Conservation (phyloP, 225 moss, liverwort and hornwort species). For the Physcomitrellopsis africana region DNA sequence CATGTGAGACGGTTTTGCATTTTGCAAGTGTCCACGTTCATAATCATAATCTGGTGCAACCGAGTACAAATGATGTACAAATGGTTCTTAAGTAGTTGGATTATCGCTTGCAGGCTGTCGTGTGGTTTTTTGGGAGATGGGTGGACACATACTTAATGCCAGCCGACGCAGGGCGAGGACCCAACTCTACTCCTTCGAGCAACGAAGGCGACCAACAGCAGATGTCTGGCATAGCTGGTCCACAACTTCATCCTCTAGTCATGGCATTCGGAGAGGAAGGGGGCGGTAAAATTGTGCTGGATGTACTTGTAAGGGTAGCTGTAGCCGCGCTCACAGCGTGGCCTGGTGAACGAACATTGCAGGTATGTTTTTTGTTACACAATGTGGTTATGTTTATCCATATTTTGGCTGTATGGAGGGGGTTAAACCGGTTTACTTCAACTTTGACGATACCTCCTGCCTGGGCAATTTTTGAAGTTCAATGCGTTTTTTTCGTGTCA, state of each 20-base stretch:
- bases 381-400: constrained; percentile 13
- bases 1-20: constrained; percentile 12
- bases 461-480: constrained; percentile 5
- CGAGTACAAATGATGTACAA: constrained; percentile 14
- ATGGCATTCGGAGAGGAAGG: constrained; percentile 97
- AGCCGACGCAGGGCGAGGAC: constrained; percentile 98
- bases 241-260: constrained; percentile 79
- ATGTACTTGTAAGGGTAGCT: constrained; percentile 87
- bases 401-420: constrained; percentile 11
- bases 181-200: constrained; percentile 97
- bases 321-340: constrained; percentile 87
- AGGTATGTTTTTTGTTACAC: constrained; percentile 44
- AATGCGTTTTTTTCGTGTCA: constrained; percentile 27
- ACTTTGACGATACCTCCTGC: background rate
- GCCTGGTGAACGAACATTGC: constrained; percentile 97
- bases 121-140: constrained; percentile 99
- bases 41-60: background rate
- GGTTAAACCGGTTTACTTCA: constrained; percentile 8
- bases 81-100: constrained; percentile 36
- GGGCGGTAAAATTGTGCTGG: constrained; percentile 89
- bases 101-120: constrained; percentile 81
- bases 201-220: constrained; percentile 93
- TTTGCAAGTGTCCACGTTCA: constrained; percentile 22
- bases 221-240: constrained; percentile 69
- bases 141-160: constrained; percentile 99